Evolutionary conservation across 2,329 filamentous ascomycete species (phyloP).

Genomic region (Teratosphaeria nubilosa): DNA sequence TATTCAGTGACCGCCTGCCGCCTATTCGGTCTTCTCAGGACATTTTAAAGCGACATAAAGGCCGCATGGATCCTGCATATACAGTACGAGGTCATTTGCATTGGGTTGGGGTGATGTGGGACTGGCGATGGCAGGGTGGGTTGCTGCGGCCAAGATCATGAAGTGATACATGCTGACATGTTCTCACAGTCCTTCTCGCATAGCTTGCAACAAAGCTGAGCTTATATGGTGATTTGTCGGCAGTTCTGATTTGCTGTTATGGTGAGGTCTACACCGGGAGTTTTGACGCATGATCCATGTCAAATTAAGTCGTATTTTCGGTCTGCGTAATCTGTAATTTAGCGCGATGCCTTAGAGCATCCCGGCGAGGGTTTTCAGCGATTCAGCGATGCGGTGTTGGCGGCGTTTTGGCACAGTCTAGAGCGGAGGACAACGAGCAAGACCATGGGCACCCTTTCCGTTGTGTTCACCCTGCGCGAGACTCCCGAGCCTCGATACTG

Average conservation of each 20-base stretch:
- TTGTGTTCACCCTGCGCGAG: too few species aligned
- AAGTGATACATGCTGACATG: not conserved
- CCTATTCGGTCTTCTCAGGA: constrained; percentile 2
- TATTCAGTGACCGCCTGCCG: constrained; percentile 5
- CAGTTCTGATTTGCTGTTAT: not conserved
- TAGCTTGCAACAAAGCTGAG: constrained; percentile 10
- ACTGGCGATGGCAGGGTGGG: constrained; percentile 64
- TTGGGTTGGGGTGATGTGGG: constrained; percentile 62
- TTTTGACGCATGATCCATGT: not conserved
- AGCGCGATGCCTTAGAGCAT: not conserved
- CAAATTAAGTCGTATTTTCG: not conserved
- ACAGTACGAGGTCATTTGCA: constrained; percentile 57
- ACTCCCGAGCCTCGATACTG: not conserved
- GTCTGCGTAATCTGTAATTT: not conserved
- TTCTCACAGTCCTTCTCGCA: constrained; percentile 29
- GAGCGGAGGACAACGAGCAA: not conserved
- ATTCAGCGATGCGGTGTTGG: constrained; percentile 7
- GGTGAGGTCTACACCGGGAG: not conserved
- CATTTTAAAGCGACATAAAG: constrained; percentile 11
- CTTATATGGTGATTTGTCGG: too few species aligned
- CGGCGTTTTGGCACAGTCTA: not conserved
- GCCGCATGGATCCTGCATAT: constrained; percentile 45
- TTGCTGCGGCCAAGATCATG: constrained; percentile 7
- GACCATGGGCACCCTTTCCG: not conserved
- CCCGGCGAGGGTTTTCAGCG: not conserved